phyloP scores from a whole-genome alignment of 2,329 filamentous ascomycete genomes.

The Aspergillus pseudoglaucus region DNA sequence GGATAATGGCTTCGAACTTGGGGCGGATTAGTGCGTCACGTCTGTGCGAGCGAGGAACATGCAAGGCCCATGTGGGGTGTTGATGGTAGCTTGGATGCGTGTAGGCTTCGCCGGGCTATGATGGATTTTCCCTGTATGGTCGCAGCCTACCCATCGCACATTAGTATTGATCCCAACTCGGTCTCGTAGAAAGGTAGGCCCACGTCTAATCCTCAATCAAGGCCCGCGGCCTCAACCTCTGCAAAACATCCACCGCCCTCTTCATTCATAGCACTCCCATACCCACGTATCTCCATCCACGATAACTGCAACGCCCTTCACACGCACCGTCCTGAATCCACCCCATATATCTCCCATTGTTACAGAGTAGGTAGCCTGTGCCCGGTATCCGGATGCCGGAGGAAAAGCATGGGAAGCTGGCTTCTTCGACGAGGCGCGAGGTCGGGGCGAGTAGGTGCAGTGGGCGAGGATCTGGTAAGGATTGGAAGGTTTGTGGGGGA shows the following conservation, averaged over 20 bases:
- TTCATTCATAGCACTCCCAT: slow-evolving; percentile 45
- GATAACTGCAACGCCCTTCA: slow-evolving; percentile 37
- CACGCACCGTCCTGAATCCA: slow-evolving; percentile 26
- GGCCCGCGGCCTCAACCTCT: slow-evolving; percentile 31
- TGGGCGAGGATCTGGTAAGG: slow-evolving; percentile 4
- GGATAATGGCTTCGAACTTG: slow-evolving; percentile 41
- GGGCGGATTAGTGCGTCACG: slow-evolving; percentile 33
- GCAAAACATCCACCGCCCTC: slow-evolving; percentile 42
- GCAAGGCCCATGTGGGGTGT: slow-evolving; percentile 40
- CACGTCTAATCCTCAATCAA: slow-evolving; percentile 47
- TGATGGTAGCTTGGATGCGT: slow-evolving; percentile 42
- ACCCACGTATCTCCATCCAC: slow-evolving; percentile 43
- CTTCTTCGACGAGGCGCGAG: slow-evolving; percentile 40
- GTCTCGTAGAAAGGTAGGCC: slow-evolving; percentile 23
- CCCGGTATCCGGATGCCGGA: slow-evolving; percentile 45
- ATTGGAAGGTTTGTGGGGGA: too few species aligned
- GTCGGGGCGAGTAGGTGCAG: slow-evolving; percentile 40
- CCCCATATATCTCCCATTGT: slow-evolving; percentile 42
- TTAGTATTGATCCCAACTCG: not conserved
- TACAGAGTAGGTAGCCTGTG: too few species aligned
- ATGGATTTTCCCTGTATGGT: slow-evolving; percentile 44
- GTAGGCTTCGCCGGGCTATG: slow-evolving; percentile 41
- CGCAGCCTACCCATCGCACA: slow-evolving; percentile 28
- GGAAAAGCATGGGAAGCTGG: slow-evolving; percentile 42
- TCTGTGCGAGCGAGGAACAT: slow-evolving; percentile 44